A percentile compares a stretch with the other conserved stretches of the same genome.
phyloP scores from a whole-genome alignment of 345 rosid genomes.

The Noccaea bulbosa region DNA sequence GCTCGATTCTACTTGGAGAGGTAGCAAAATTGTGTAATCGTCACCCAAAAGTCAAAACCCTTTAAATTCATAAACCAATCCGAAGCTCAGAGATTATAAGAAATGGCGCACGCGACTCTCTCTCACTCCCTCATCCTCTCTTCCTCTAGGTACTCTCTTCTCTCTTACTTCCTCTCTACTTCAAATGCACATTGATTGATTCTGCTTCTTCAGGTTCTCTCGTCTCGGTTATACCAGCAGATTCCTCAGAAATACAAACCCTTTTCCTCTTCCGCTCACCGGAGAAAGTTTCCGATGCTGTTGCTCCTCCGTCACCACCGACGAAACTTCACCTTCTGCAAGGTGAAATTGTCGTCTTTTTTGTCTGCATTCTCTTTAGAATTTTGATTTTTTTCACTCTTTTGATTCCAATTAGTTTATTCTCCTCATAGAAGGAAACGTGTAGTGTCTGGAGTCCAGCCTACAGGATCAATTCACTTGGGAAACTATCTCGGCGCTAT shows the following conservation, averaged over 20 bases:
- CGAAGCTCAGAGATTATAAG: neutral
- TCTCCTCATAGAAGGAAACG: constrained; percentile 60
- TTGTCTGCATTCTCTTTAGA: neutral
- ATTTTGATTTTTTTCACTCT: neutral
- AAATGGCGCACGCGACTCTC: constrained; percentile 35
- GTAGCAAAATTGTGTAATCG: too few relatives aligned
- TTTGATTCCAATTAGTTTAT: neutral
- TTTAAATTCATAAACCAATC: neutral
- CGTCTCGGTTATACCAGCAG: constrained; percentile 27
- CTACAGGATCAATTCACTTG: constrained; percentile 85
- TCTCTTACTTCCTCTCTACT: neutral
- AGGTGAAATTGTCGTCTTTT: constrained; percentile 15
- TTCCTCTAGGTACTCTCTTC: constrained; percentile 25
- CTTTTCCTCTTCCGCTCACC: constrained; percentile 3
- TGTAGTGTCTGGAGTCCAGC: constrained; percentile 93
- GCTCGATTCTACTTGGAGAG: too few relatives aligned
- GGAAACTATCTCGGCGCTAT: constrained; percentile 95
- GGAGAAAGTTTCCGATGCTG: constrained; percentile 35
- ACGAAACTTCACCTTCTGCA: constrained; percentile 25
- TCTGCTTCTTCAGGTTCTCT: constrained; percentile 29
- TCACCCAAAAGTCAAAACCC: too few relatives aligned
- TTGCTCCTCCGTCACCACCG: constrained; percentile 21
- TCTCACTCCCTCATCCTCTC: constrained; percentile 38
- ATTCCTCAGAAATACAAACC: constrained; percentile 25
- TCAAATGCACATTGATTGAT: neutral